These are phyloP conservation scores for Xylariaceae sp. DNA, from an alignment of 2,329 filamentous ascomycete species.

Conservation along the genomic window DNA sequence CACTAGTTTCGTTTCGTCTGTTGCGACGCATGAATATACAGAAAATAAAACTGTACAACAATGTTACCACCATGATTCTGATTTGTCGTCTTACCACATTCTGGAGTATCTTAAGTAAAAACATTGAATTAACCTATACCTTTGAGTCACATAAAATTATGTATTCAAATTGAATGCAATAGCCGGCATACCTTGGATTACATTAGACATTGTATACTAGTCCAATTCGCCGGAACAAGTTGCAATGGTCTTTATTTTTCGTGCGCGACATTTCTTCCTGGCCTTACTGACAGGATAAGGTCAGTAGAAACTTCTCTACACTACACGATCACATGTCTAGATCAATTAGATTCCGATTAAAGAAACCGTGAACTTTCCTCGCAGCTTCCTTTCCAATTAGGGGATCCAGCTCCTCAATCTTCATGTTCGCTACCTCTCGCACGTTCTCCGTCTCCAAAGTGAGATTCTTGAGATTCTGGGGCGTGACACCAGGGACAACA, in stretches of 20 bases:
- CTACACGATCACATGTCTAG: constrained; percentile 45
- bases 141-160: too few relatives aligned
- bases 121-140: too few relatives aligned
- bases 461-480: constrained; percentile 76
- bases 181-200: background rate
- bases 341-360: constrained; percentile 69
- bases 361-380: constrained; percentile 80
- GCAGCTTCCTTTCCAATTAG: constrained; percentile 81
- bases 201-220: too few relatives aligned
- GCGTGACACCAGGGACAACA: constrained; percentile 82
- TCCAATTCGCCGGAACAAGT: too few relatives aligned
- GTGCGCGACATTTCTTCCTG: too few relatives aligned
- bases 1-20: background rate
- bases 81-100: too few relatives aligned
- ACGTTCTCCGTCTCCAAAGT: constrained; percentile 78
- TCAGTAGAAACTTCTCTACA: background rate
- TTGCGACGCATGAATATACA: constrained; percentile 18
- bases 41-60: background rate
- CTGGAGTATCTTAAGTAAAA: too few relatives aligned
- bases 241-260: too few relatives aligned
- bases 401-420: constrained; percentile 72
- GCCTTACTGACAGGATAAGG: too few relatives aligned
- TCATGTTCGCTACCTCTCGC: constrained; percentile 84
- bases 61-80: background rate
- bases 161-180: too few relatives aligned